A percentile compares a stretch with the other conserved stretches of the same genome.
Evolutionary conservation across 2,329 filamentous ascomycete genomes (phyloP).

Genomic region (Colletotrichum siamense): DNA sequence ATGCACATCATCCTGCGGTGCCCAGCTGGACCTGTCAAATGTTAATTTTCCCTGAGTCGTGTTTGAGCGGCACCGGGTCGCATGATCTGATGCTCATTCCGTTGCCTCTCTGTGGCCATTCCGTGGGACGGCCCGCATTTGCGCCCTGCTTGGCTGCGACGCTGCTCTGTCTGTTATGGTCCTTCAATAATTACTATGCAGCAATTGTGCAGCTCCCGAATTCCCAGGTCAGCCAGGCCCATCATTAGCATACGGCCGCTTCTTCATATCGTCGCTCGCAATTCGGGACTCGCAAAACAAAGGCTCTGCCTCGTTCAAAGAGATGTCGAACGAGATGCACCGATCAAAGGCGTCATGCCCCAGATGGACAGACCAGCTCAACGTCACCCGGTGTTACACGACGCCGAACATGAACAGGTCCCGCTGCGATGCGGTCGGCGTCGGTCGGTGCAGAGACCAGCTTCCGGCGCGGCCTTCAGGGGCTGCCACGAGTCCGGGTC

Average conservation of each 20-base stretch:
- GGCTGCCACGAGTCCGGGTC: slow-evolving; percentile 13
- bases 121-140: slow-evolving; percentile 17
- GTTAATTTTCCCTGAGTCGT: background rate
- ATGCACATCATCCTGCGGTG: background rate
- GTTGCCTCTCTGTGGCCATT: background rate
- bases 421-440: background rate
- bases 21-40: background rate
- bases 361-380: background rate
- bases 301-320: background rate
- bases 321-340: background rate
- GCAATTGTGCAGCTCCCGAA: background rate
- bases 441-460: background rate
- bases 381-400: background rate
- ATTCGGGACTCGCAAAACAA: slow-evolving; percentile 2
- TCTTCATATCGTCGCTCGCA: background rate
- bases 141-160: background rate
- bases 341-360: slow-evolving; percentile 4
- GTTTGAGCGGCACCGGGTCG: background rate
- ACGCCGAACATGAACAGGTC: background rate
- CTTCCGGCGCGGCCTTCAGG: background rate
- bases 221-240: background rate
- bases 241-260: slow-evolving; percentile 7
- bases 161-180: background rate
- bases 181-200: background rate
- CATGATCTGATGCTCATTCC: slow-evolving; percentile 11